Evolutionary conservation across 805 yeast species (phyloP).

Genomic region (Candida nanaspora): DNA sequence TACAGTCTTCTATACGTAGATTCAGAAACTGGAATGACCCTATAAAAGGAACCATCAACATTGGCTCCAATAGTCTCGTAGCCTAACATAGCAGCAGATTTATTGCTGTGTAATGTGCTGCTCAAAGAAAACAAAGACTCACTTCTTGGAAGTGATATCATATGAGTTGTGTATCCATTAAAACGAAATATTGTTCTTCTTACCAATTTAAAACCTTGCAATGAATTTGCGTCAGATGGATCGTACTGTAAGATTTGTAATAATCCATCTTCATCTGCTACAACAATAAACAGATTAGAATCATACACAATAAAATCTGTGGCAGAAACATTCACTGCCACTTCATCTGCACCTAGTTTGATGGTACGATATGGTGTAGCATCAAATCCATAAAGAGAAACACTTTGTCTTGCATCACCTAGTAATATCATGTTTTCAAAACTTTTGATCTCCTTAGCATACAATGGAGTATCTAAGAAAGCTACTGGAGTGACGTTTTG

Average conservation of each 20-base stretch:
- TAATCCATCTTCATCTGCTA: conserved; percentile 60
- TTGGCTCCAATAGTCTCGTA: conserved; percentile 67
- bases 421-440: conserved; percentile 75
- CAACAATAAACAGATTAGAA: conserved; percentile 57
- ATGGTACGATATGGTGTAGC: conserved; percentile 92
- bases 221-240: conserved; percentile 82
- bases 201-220: conserved; percentile 70
- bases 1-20: conserved; percentile 71
- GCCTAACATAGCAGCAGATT: conserved; percentile 21
- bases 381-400: conserved; percentile 83
- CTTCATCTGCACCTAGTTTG: conserved; percentile 65
- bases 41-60: conserved; percentile 72
- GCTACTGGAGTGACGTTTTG: conserved; percentile 89
- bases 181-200: conserved; percentile 64
- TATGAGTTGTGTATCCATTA: conserved; percentile 52
- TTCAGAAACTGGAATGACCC: conserved; percentile 70
- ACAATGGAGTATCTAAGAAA: conserved; percentile 79
- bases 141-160: conserved; percentile 38
- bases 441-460: conserved; percentile 70
- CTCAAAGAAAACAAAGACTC: conserved; percentile 22
- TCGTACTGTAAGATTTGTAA: conserved; percentile 78
- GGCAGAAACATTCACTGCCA: conserved; percentile 52
- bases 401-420: conserved; percentile 74
- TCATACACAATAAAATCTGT: conserved; percentile 74
- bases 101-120: conserved; percentile 12